A percentile compares a stretch with the other conserved stretches of the same genome.
Evolutionary conservation across 169 alveolate genomes (phyloP).

Genomic region (Plasmodium sp.): DNA sequence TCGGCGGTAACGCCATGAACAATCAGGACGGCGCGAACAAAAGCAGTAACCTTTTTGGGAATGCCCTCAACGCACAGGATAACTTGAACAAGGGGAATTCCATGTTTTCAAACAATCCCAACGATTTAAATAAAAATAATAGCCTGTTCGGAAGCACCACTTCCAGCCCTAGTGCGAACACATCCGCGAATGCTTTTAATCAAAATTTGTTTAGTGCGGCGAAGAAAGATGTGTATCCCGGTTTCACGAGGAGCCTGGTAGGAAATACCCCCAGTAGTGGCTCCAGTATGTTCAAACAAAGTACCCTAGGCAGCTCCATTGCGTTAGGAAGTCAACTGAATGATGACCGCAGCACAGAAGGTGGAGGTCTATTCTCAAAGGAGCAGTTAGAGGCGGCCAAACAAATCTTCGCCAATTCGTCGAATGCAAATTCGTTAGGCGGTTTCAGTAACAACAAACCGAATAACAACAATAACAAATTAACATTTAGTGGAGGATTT

Average conservation of each 20-base stretch:
- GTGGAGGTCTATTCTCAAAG: slow-evolving; percentile 62
- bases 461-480: slow-evolving; percentile 21
- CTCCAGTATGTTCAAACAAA: slow-evolving; percentile 59
- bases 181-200: slow-evolving; percentile 46
- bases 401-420: slow-evolving; percentile 68
- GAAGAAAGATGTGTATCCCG: slow-evolving; percentile 68
- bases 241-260: slow-evolving; percentile 30
- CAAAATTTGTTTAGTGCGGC: slow-evolving; percentile 70
- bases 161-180: not conserved
- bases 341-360: slow-evolving; percentile 53
- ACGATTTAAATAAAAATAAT: slow-evolving; percentile 40
- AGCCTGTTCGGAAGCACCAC: slow-evolving; percentile 28
- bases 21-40: not conserved
- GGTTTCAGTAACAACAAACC: not conserved
- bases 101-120: slow-evolving; percentile 17
- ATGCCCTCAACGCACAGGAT: slow-evolving; percentile 8
- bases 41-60: not conserved
- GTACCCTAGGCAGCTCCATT: slow-evolving; percentile 69
- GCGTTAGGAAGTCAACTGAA: slow-evolving; percentile 74
- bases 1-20: not conserved
- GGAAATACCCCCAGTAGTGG: slow-evolving; percentile 44
- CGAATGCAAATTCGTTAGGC: slow-evolving; percentile 20
- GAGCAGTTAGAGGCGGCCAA: slow-evolving; percentile 74
- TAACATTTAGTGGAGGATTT: slow-evolving; percentile 66
- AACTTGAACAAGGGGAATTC: slow-evolving; percentile 33